Evolutionary conservation across 768 basidiomycete genomes (phyloP), one percentile per base, ranked within the genome.

Genomic region (Pleurotus citrinopileatus): DNA sequence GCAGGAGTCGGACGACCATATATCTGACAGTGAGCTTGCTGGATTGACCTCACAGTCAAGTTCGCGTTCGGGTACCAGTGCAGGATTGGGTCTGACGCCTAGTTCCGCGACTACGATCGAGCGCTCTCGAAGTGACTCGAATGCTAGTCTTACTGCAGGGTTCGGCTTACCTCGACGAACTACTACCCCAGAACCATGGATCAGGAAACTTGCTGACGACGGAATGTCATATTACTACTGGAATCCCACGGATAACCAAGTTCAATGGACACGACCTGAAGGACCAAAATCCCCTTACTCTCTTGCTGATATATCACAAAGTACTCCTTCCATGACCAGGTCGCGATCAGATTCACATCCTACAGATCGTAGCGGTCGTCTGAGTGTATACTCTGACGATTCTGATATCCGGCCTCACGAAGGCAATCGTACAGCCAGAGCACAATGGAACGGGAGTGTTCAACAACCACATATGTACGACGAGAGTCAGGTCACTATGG

Each of bases 171-270:
- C 74, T 17, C 79, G 75, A 44, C 78, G 79, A 23, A 77, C 80
- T 15, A 77, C 80, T 12, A 83, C 82, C 3, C 87, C 89, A 17
- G 87, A 91, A 60, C 87, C 87, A n/a, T 96, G 94, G 94, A 72
- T 85, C 19, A 82, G 81, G 61, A 83, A 83, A 52, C 75, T 92
- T 42, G 87, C 87, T 20, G 91, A 93, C 62, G 92, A 94, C 60
- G 91, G 91, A 29, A 73, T 82, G 70, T 82, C 87, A 2, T 91
- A 89, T 65, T 91, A 82, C 63, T 94, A 89, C 67, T 66, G 78
- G 66, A 94, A 95, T 74, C 84, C 78, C 58, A 62, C 77, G 20
- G 86, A 85, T 55, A 87, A 87, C 12, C 71, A 80, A 50, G 73
- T 85, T 13, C 82, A 81, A 53, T 90, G 87, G 90, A 82, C 81